phyloP scores from a whole-genome alignment of 2,329 filamentous ascomycete species.

The Aspergillus quadrilineatus region DNA sequence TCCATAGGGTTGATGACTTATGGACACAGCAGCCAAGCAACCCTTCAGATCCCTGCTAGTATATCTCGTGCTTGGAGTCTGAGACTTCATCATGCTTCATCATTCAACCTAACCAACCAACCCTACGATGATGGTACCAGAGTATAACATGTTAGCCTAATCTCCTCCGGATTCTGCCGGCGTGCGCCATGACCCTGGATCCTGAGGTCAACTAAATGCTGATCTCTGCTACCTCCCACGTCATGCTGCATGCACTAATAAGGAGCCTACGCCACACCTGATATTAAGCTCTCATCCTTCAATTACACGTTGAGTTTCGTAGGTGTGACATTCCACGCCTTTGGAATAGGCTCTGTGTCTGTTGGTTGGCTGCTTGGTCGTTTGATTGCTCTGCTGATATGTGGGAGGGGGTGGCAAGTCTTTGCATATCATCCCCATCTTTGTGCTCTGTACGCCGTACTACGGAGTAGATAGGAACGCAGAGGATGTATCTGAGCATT shows the following conservation, averaged over 20 bases:
- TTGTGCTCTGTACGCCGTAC: not conserved
- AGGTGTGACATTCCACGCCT: not conserved
- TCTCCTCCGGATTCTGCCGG: not conserved
- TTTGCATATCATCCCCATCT: not conserved
- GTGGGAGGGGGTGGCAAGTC: not conserved
- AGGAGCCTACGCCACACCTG: not conserved
- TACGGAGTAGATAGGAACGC: not conserved
- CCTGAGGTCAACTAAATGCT: not conserved
- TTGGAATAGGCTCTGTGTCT: not conserved
- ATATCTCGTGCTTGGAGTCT: no score
- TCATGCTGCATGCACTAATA: slow-evolving; percentile 12
- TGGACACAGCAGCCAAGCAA: no score
- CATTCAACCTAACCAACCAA: not conserved
- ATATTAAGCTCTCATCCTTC: not conserved
- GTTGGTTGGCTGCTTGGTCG: not conserved
- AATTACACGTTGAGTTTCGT: not conserved
- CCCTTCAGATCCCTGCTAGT: no score
- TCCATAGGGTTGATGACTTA: not conserved
- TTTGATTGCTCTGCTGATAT: not conserved
- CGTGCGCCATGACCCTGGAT: slow-evolving; percentile 5
- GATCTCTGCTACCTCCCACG: slow-evolving; percentile 9
- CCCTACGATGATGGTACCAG: not conserved
- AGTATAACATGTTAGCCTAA: not conserved
- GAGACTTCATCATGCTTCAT: not conserved
- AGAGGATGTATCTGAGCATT: not conserved